Evolutionary conservation across 306 rosid species (phyloP), one percentile per base, ranked within the genome.

Genomic region (Glycine tomentella): DNA sequence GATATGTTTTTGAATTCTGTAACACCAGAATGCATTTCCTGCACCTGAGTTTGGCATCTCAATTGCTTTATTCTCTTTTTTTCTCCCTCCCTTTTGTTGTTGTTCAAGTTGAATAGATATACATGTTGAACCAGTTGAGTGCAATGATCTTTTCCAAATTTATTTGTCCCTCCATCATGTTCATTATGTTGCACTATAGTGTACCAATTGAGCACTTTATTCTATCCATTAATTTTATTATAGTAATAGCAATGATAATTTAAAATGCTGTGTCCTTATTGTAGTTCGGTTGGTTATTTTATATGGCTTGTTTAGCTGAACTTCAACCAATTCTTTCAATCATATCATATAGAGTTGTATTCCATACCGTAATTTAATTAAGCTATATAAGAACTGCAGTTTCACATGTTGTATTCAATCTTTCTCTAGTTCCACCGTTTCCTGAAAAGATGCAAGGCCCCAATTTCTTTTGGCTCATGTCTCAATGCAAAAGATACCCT

Each of bases 401-500:
- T 55, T 84, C 82, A 53, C 87, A 75, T 72, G 9, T 49, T 57
- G 20, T 55, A 66, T 38, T 36, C 69, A 16, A 34, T 61, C 58
- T 63, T 46, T 63, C 57, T 8, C 42, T 20, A 62, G 42, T 81
- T 77, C 67, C 77, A 76, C 80, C 61, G 63, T 67, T 72, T 58
- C 69, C 57, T 85, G 83, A 50, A 77, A 73, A 78, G 77, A 77
- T 48, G 51, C 57, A 64, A 77, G 53, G 80, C 83, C 11, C 40
- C 75, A 40, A 36, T 36, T 36, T 31, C 66, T 55, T 64, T 81
- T 77, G 79, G 58, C 76, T 63, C 46, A 38, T 53, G 34, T 75
- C 66, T 51, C 83, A n/a, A 5, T 76, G 75, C 84, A 76, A 46
- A 77, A 72, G 77, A 67, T 81, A 74, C 85, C 74, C 82, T 61